phyloP scores from a whole-genome alignment of 441 rosid species.

The Syzygium syzygioides region DNA sequence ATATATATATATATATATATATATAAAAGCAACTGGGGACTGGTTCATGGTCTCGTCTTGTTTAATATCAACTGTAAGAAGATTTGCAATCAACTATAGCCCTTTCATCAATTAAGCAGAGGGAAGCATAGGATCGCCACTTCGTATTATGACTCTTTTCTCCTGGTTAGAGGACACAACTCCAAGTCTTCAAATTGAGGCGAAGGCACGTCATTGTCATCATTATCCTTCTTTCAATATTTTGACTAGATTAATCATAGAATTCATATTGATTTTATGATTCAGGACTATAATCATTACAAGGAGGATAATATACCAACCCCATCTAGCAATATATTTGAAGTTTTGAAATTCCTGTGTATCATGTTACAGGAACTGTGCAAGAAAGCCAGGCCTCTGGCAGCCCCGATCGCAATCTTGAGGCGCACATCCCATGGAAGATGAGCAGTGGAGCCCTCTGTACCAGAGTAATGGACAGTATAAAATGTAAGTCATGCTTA shows the following conservation, averaged over 20 bases:
- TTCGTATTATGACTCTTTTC: neutral
- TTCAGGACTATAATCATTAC: neutral
- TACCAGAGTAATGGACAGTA: neutral
- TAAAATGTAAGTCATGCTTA: neutral
- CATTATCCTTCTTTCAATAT: neutral
- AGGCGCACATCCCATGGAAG: slow-evolving; percentile 3
- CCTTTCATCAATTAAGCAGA: too few relatives aligned
- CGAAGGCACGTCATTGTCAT: neutral
- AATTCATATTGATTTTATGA: neutral
- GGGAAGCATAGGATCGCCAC: neutral
- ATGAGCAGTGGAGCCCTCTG: neutral
- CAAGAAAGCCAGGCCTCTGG: slow-evolving; percentile 1
- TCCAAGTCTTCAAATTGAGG: neutral
- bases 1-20: too few relatives aligned
- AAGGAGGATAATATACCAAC: neutral
- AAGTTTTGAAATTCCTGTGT: neutral
- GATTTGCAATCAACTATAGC: neutral
- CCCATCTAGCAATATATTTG: slow-evolving; percentile 4
- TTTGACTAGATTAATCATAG: neutral
- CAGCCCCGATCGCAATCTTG: neutral
- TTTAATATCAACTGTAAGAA: neutral
- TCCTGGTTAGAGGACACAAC: neutral
- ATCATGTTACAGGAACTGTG: neutral
- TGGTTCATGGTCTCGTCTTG: neutral
- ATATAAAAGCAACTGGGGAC: neutral